phyloP scores from a whole-genome alignment of 495 filamentous ascomycete genomes.

The Penicillium silybi region DNA sequence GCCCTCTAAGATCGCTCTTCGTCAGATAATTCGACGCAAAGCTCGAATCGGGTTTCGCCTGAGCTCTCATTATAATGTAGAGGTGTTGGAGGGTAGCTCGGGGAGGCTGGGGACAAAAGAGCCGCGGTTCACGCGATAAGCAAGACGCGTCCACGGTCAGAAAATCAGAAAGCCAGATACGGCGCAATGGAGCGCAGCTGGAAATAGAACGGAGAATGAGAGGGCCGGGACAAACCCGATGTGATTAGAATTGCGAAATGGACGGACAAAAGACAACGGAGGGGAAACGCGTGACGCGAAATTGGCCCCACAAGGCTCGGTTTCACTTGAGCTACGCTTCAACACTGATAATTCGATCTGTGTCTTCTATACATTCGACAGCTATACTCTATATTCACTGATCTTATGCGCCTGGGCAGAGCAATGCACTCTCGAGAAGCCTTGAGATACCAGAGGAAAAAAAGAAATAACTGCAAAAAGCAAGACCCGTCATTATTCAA shows the following conservation, averaged over 20 bases:
- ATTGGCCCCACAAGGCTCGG: neutral
- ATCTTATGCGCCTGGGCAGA: slow-evolving; percentile 7
- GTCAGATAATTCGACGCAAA: slow-evolving; percentile 19
- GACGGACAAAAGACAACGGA: neutral
- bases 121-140: slow-evolving; percentile 1
- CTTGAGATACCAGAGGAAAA: neutral
- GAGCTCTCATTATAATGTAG: slow-evolving; percentile 14
- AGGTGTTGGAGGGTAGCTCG: slow-evolving; percentile 6
- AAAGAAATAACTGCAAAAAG: slow-evolving; percentile 8
- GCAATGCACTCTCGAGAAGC: slow-evolving; percentile 12
- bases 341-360: neutral
- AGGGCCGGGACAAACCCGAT: neutral
- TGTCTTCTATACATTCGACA: slow-evolving; percentile 10
- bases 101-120: neutral
- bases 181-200: too few relatives aligned
- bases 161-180: neutral
- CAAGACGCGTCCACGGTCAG: neutral
- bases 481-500: slow-evolving; percentile 40
- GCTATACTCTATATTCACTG: slow-evolving; percentile 7
- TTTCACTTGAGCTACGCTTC: neutral
- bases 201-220: neutral
- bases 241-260: neutral
- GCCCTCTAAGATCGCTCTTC: neutral
- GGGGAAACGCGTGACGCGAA: slow-evolving; percentile 11
- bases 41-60: slow-evolving; percentile 22